Evolutionary conservation across 768 basidiomycete genomes (phyloP).

Genomic region (Termitomyces sp.): DNA sequence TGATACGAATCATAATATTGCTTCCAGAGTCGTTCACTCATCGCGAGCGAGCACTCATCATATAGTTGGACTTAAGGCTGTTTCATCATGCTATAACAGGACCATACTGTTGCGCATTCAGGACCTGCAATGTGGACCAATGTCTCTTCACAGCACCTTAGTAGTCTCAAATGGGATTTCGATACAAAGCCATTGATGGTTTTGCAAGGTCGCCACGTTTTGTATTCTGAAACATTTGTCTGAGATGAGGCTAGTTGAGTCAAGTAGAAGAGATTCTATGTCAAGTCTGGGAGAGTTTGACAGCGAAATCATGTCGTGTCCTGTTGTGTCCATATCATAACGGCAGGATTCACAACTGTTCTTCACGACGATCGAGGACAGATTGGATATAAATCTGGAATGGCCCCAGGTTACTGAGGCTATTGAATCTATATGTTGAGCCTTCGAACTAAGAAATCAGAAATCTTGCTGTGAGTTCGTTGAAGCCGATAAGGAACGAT

Average conservation of each 20-base stretch:
- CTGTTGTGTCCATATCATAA: no score
- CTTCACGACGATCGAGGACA: neutral
- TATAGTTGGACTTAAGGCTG: no score
- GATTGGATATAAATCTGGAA: neutral
- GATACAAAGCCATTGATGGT: no score
- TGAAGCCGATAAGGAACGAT: neutral
- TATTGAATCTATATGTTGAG: neutral
- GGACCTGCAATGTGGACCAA: neutral
- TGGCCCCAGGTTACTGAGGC: no score
- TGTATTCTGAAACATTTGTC: neutral
- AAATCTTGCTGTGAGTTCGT: neutral
- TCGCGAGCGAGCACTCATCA: neutral
- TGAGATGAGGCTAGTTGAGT: neutral
- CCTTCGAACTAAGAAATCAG: neutral
- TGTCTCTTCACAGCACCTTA: neutral
- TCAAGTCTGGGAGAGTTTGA: neutral
- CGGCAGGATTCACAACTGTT: neutral
- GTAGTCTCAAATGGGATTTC: neutral
- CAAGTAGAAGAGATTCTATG: neutral
- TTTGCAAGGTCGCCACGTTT: no score
- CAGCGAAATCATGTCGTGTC: neutral
- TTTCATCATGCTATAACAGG: no score
- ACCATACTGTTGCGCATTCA: no score
- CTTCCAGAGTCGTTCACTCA: no score
- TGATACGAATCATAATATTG: no score